Percentiles rank a stretch among this genome's conserved stretches.
Conservation (phyloP, 208 protist species). For the Wallacemonas sp. region DNA sequence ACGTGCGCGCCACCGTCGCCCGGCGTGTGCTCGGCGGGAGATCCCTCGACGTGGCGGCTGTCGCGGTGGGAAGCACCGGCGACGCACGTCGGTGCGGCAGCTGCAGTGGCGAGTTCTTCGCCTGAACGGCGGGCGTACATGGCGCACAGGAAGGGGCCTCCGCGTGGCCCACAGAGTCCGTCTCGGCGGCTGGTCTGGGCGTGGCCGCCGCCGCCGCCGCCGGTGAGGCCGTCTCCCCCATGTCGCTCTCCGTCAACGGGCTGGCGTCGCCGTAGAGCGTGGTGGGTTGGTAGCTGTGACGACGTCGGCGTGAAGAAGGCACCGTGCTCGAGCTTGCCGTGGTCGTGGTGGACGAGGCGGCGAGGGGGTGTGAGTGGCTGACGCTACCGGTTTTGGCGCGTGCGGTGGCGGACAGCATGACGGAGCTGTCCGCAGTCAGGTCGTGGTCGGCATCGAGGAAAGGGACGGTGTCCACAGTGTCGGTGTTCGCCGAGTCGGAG, state of each 20-base stretch:
- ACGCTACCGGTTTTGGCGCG: background rate
- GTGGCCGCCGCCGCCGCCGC: background rate
- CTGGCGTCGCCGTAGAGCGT: background rate
- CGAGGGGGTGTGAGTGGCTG: background rate
- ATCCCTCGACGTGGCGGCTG: background rate
- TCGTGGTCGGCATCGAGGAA: too few relatives aligned
- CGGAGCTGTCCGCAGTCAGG: background rate
- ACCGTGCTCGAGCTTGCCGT: background rate
- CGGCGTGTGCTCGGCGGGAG: too few relatives aligned
- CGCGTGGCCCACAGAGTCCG: background rate
- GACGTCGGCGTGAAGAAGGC: background rate
- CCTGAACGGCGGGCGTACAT: too few relatives aligned
- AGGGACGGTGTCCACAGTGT: too few relatives aligned
- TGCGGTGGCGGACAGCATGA: background rate
- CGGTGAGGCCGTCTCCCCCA: background rate
- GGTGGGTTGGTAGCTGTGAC: background rate
- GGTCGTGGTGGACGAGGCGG: background rate
- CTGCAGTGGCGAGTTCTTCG: too few relatives aligned
- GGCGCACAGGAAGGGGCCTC: too few relatives aligned
- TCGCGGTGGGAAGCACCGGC: background rate
- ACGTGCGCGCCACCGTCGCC: background rate
- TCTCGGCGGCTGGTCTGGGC: background rate
- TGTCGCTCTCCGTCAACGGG: background rate
- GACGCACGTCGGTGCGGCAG: too few relatives aligned
- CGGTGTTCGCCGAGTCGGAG: too few relatives aligned